Percentiles rank a stretch among this genome's conserved stretches.
Evolutionary conservation across 2,329 filamentous ascomycete species (phyloP).

Genomic region (Penicillium griseofulvum): DNA sequence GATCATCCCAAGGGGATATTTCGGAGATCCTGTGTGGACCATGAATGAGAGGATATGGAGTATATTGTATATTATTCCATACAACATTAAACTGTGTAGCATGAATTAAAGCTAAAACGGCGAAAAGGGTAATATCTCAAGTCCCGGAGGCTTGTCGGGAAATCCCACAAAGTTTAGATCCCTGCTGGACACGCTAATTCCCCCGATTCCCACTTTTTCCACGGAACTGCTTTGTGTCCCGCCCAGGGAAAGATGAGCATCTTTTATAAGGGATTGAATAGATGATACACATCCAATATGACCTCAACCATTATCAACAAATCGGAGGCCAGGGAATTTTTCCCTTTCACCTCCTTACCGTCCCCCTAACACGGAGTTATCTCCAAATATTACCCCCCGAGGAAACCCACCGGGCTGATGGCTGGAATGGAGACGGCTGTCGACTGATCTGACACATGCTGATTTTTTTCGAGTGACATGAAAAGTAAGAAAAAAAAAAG

Average conservation of each 20-base stretch:
- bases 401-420: background rate
- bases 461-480: conserved; percentile 2
- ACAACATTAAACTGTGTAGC: too few relatives aligned
- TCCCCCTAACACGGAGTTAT: conserved; percentile 4
- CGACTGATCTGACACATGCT: conserved; percentile 9
- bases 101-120: too few relatives aligned
- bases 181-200: conserved; percentile 1
- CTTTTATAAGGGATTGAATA: too few relatives aligned
- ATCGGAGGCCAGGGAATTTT: conserved; percentile 13
- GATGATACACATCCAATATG: background rate
- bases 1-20: background rate
- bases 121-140: background rate
- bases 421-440: conserved; percentile 1
- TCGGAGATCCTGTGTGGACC: background rate
- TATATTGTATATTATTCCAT: background rate
- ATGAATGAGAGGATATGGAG: background rate
- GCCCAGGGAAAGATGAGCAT: conserved; percentile 4
- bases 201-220: background rate
- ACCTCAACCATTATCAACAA: conserved; percentile 4
- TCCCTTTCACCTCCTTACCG: conserved; percentile 5
- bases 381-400: conserved; percentile 5
- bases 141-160: background rate
- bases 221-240: background rate
- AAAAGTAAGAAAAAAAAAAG: background rate
- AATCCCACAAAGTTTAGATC: conserved; percentile 2